These are phyloP conservation scores for Protomyces pachydermus DNA, from an alignment of 1,139 yeast species.

Conservation along the genomic window DNA sequence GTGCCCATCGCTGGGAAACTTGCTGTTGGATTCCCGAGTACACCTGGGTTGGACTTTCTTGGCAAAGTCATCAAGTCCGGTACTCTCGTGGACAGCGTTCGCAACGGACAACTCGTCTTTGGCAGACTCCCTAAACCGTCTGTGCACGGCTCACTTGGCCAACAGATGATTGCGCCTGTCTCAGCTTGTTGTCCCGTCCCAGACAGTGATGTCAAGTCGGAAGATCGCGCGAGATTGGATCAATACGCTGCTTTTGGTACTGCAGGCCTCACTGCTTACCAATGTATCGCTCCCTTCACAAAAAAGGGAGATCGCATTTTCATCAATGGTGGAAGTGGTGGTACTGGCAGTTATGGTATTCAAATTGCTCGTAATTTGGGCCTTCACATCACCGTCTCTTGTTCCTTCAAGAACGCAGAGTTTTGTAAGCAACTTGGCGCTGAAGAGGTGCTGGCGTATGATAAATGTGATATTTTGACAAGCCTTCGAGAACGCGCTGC, in stretches of 20 bases:
- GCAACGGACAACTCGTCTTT: conserved; percentile 18
- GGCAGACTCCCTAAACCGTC: conserved; percentile 2
- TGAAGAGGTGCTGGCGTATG: conserved; percentile 21
- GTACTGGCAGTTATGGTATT: conserved; percentile 23
- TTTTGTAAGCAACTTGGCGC: conserved; percentile 26
- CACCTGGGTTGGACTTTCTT: conserved; percentile 25
- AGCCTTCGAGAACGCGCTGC: conserved; percentile 1
- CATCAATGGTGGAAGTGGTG: conserved; percentile 28
- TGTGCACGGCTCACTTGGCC: conserved; percentile 19
- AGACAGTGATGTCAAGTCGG: background rate
- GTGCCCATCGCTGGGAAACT: background rate
- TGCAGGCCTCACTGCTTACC: conserved; percentile 27
- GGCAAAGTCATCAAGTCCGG: conserved; percentile 22
- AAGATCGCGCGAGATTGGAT: background rate
- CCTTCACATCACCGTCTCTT: conserved; percentile 14
- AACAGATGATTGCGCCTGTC: conserved; percentile 5
- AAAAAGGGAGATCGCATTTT: conserved; percentile 18
- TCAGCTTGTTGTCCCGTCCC: conserved; percentile 8
- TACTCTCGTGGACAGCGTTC: conserved; percentile 7
- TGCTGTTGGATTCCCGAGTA: conserved; percentile 4
- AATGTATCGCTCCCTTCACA: conserved; percentile 13
- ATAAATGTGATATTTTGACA: conserved; percentile 5
- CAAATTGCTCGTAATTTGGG: conserved; percentile 27
- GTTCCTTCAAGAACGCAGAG: conserved; percentile 22
- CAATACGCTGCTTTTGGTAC: conserved; percentile 27